Evolutionary conservation across 2,329 filamentous ascomycete genomes (phyloP).

Genomic region (Colletotrichum salicis): DNA sequence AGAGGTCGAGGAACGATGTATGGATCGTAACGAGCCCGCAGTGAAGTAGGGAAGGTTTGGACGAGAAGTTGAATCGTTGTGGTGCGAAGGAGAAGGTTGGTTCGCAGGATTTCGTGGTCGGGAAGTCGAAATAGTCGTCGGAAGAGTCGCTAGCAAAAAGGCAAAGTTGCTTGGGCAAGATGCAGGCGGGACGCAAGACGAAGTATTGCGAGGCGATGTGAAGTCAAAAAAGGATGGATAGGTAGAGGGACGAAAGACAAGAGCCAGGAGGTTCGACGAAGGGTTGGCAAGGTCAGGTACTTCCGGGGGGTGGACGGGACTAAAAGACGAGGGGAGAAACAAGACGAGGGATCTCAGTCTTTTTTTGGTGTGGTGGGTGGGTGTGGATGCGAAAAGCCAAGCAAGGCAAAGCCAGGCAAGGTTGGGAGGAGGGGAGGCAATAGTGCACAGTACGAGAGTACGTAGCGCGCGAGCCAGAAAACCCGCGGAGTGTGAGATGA

Average conservation of each 20-base stretch:
- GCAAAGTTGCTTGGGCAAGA: neutral
- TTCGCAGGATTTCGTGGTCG: neutral
- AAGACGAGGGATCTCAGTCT: conserved; percentile 30
- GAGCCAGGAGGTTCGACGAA: conserved; percentile 16
- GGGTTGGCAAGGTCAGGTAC: conserved; percentile 25
- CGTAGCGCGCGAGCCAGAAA: conserved; percentile 5
- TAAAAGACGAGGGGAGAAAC: conserved; percentile 27
- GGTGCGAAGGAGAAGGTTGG: conserved; percentile 2
- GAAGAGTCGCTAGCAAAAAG: neutral
- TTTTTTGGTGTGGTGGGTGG: conserved; percentile 18
- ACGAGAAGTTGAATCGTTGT: neutral
- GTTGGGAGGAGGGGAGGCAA: conserved; percentile 18
- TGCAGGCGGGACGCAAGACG: neutral
- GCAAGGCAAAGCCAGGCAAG: conserved; percentile 25
- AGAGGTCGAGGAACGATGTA: neutral
- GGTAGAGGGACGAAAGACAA: neutral
- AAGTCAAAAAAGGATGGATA: conserved; percentile 23
- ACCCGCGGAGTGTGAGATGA: neutral
- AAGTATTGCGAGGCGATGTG: conserved; percentile 23
- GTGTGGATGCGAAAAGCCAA: conserved; percentile 6
- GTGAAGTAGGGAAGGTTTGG: conserved; percentile 1
- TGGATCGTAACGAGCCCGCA: neutral
- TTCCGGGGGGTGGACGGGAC: conserved; percentile 25
- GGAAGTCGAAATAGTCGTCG: conserved; percentile 1
- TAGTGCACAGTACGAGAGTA: conserved; percentile 18